A percentile compares a stretch with the other conserved stretches of the same genome.
phyloP scores from a whole-genome alignment of 305 asterid genomes.

The Fraxinus baroniana region DNA sequence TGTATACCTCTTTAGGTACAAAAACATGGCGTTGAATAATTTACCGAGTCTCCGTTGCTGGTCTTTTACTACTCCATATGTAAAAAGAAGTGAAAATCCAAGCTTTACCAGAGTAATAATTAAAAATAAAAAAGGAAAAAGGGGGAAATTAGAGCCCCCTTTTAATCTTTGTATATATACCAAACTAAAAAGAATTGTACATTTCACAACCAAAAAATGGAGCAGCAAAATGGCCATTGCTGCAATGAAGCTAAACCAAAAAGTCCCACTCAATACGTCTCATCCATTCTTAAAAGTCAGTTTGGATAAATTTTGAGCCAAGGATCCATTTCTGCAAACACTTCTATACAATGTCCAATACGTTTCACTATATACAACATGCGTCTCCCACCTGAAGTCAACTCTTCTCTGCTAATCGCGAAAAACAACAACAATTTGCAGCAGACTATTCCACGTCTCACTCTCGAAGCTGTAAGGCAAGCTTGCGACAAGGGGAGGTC shows the following conservation, averaged over 20 bases:
- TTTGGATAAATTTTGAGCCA: not conserved
- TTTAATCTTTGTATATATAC: not conserved
- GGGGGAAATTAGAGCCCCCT: not conserved
- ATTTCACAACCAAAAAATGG: not conserved
- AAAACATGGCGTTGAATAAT: not conserved
- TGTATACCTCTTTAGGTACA: not conserved
- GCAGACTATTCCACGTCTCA: not conserved
- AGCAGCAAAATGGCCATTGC: constrained; percentile 2
- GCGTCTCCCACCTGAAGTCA: constrained; percentile 22
- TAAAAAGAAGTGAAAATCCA: not conserved
- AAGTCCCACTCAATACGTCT: not conserved
- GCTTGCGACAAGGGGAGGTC: not conserved
- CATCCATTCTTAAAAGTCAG: not conserved
- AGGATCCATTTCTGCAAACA: constrained; percentile 11
- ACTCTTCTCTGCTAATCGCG: not conserved
- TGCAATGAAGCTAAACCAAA: not conserved
- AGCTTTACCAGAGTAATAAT: not conserved
- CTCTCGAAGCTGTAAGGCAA: not conserved
- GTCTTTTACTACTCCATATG: not conserved
- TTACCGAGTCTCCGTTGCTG: not conserved
- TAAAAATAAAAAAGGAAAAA: not conserved
- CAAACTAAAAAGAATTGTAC: not conserved
- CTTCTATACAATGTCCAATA: constrained; percentile 29
- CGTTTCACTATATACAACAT: constrained; percentile 29
- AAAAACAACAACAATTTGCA: not conserved